These are phyloP conservation scores for Mycosphaerelloides madeirae DNA, from an alignment of 2,329 filamentous ascomycete species.

Conservation along the genomic window DNA sequence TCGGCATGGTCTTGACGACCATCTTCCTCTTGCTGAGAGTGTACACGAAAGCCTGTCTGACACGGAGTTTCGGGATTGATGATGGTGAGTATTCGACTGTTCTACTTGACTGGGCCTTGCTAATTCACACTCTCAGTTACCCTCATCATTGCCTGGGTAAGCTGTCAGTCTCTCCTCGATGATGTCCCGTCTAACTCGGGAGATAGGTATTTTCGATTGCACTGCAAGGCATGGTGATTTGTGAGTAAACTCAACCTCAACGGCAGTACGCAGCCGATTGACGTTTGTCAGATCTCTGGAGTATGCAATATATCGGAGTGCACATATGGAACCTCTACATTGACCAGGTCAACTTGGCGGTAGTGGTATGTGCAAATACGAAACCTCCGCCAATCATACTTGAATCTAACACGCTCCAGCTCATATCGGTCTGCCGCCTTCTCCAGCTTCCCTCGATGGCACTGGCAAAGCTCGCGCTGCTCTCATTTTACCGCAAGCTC, in stretches of 20 bases:
- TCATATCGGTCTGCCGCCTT: slow-evolving; percentile 7
- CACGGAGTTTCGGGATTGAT: slow-evolving; percentile 13
- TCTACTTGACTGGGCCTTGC: neutral
- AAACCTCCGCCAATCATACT: neutral
- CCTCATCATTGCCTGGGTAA: slow-evolving; percentile 14
- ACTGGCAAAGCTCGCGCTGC: slow-evolving; percentile 13
- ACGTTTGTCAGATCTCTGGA: neutral
- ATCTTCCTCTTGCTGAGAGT: slow-evolving; percentile 10
- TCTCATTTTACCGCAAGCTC: slow-evolving; percentile 14
- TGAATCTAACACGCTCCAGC: neutral
- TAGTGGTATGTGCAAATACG: neutral
- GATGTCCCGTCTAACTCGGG: neutral
- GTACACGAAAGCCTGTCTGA: slow-evolving; percentile 16
- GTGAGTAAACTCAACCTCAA: neutral
- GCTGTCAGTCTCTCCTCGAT: neutral
- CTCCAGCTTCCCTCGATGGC: slow-evolving; percentile 14
- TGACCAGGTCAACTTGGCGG: neutral
- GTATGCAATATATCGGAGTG: slow-evolving; percentile 5
- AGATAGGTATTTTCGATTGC: slow-evolving; percentile 10
- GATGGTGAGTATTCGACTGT: slow-evolving; percentile 1
- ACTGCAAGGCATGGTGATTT: slow-evolving; percentile 12
- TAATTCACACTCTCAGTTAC: neutral
- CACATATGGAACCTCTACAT: slow-evolving; percentile 13
- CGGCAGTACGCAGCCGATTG: neutral
- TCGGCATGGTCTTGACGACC: slow-evolving; percentile 13